Evolutionary conservation across 345 rosid genomes (phyloP), one percentile per base, ranked within the genome.

Genomic region (Lenwebbia sp.): DNA sequence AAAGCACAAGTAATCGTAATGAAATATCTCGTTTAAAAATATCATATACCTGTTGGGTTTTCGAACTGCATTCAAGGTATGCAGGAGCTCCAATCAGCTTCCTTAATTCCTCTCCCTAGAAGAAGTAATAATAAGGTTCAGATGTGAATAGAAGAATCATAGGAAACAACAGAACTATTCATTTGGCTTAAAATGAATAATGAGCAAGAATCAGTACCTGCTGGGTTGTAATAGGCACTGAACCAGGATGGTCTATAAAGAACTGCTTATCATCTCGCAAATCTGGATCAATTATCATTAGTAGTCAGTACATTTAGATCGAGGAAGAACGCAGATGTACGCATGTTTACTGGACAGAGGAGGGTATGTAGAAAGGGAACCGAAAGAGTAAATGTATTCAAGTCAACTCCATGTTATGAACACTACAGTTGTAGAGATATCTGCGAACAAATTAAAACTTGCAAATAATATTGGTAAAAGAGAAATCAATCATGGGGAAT

Each of bases 191-290:
- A 84, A 58, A 55, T 25, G 74, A 82, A 65, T 7, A 53, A 83
- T 52, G 49, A 78, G 57, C 74, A 78, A 28, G 49, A 25, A 11
- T 87, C 84, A 54, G 19, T 90, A 92, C 98, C 96, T 94, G 99
- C 57, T 94, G 95, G 13, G 92, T 89, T 40, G 93, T 86, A 50
- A 97, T 97, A 12, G 98, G 97, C 86, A 94, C 96, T 85, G 99
- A 95, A 81, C 99, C 99, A 84, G 98, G 99, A 90, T 97, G 98
- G 91, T 97, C 96, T 11, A 90, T 60, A 85, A 94, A 93, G 94
- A 95, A 97, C 88, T 97, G 96, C 89, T 95, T 91, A 86, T 97
- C 99, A 88, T 97, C 98, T 88, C 96, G 94, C 84, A 97, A 98
- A 92, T 97, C 99, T 97, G 84, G 82, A 58, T 85, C 86, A 85